Evolutionary conservation across 495 filamentous ascomycete genomes (phyloP).

Genomic region (Haplographium delicatum): DNA sequence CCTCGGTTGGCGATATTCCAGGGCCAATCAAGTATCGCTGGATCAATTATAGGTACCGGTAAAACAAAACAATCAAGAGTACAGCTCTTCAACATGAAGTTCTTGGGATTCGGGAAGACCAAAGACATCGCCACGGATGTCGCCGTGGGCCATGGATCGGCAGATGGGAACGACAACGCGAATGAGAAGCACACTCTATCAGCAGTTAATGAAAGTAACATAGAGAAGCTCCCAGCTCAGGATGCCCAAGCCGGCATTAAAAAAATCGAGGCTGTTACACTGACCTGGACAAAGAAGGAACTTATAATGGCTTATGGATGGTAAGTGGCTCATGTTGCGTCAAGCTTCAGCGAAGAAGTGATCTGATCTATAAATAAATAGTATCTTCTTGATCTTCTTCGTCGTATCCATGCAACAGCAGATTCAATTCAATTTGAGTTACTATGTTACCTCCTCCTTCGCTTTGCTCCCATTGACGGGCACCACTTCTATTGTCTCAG

Average conservation of each 20-base stretch:
- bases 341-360: slow-evolving; percentile 22
- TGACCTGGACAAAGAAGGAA: slow-evolving; percentile 40
- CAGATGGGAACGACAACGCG: background rate
- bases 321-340: slow-evolving; percentile 25
- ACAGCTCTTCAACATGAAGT: slow-evolving; percentile 12
- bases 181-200: background rate
- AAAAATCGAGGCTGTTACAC: slow-evolving; percentile 41
- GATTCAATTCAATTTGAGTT: slow-evolving; percentile 29
- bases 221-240: slow-evolving; percentile 12
- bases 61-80: too few species aligned
- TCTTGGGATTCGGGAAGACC: slow-evolving; percentile 6
- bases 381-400: slow-evolving; percentile 40
- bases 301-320: slow-evolving; percentile 41
- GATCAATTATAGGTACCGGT: too few species aligned
- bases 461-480: slow-evolving; percentile 32
- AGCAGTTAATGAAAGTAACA: slow-evolving; percentile 1
- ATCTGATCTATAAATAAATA: slow-evolving; percentile 12
- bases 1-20: too few species aligned
- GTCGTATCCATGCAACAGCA: slow-evolving; percentile 33
- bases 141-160: slow-evolving; percentile 1
- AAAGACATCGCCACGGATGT: slow-evolving; percentile 7
- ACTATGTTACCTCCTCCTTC: slow-evolving; percentile 36
- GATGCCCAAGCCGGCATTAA: slow-evolving; percentile 35
- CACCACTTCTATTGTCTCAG: slow-evolving; percentile 35
- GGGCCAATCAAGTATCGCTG: too few species aligned